A percentile compares a stretch with the other conserved stretches of the same genome.
These are phyloP conservation scores for Arthrobotrys megalospora DNA, from an alignment of 2,329 filamentous ascomycete genomes.

Conservation along the genomic window DNA sequence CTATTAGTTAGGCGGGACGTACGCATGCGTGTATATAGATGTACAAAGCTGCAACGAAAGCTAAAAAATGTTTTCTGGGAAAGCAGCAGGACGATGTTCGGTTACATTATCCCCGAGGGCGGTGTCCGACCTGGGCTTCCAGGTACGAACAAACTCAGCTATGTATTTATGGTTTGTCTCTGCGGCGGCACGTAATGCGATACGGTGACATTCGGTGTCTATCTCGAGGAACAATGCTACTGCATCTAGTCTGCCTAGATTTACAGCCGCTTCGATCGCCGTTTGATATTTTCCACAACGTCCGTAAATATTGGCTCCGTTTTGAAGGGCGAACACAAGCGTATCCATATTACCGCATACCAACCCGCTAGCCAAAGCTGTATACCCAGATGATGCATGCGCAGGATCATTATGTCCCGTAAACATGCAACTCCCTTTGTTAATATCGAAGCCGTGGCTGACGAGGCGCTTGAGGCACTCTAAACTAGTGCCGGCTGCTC, in stretches of 20 bases:
- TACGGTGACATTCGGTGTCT: neutral
- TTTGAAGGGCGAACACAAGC: constrained; percentile 6
- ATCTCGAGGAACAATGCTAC: neutral
- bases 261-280: neutral
- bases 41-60: too few species aligned
- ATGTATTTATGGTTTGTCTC: neutral
- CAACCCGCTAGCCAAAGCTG: neutral
- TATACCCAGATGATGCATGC: neutral
- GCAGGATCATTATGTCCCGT: neutral
- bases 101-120: neutral
- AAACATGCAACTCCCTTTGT: neutral
- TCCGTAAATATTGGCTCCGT: neutral
- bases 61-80: too few species aligned
- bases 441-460: neutral
- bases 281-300: neutral
- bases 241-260: neutral
- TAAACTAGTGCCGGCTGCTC: too few species aligned
- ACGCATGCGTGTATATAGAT: too few species aligned
- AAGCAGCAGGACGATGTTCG: too few species aligned
- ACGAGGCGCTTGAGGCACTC: neutral
- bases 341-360: neutral
- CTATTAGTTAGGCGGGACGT: too few species aligned
- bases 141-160: constrained; percentile 7
- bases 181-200: constrained; percentile 3
- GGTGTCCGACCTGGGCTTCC: neutral